These are phyloP conservation scores for Alnus glutinosa DNA, from an alignment of 306 rosid genomes.

Conservation along the genomic window DNA sequence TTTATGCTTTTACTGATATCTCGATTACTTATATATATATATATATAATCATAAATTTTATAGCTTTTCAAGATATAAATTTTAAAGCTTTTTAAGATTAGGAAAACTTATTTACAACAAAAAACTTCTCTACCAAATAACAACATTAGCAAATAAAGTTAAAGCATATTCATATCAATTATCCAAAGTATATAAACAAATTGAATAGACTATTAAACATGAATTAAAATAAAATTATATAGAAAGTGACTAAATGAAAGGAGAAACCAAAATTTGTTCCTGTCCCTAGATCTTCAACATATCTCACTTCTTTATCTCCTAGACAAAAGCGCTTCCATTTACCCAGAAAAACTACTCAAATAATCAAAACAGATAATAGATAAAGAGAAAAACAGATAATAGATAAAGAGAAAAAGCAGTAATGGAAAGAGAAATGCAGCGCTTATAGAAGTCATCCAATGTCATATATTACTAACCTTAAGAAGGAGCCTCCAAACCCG, in stretches of 20 bases:
- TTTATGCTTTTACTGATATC: too few species aligned
- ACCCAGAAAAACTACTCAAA: background rate
- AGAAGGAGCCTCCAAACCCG: constrained; percentile 96
- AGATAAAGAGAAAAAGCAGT: background rate
- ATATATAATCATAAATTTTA: background rate
- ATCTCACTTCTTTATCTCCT: background rate
- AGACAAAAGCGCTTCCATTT: background rate
- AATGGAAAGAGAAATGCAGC: background rate
- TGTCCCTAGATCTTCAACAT: background rate
- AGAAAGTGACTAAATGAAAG: too few species aligned
- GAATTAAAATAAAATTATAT: background rate
- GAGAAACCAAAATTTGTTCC: background rate
- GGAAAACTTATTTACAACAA: background rate
- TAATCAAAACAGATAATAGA: background rate
- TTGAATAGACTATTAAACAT: background rate
- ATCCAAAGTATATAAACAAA: background rate
- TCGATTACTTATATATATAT: too few species aligned
- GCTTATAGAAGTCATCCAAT: background rate
- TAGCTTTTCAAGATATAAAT: background rate
- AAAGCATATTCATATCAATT: background rate
- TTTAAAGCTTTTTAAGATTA: background rate
- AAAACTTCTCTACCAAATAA: background rate
- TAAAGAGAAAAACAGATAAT: background rate
- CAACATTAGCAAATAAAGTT: background rate
- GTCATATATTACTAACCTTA: constrained; percentile 56